Evolutionary conservation across 345 rosid genomes (phyloP).

Genomic region (Draba incana): DNA sequence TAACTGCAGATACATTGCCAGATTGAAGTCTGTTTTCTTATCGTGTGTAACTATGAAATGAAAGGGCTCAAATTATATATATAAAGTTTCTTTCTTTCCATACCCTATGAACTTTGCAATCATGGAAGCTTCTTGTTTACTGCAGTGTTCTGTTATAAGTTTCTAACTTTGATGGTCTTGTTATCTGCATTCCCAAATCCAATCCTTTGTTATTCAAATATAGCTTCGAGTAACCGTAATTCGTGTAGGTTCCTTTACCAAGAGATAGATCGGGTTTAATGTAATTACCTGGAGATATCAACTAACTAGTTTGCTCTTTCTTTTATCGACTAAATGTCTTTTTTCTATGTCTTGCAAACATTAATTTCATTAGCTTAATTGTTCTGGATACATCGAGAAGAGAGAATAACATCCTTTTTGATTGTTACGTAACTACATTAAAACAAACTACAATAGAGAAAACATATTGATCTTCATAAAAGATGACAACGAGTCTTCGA

Average conservation of each 20-base stretch:
- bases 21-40: conserved; percentile 11
- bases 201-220: background rate
- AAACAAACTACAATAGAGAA: too few species aligned
- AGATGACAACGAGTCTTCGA: too few species aligned
- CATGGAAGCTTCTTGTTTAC: conserved; percentile 17
- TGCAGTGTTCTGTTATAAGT: conserved; percentile 12
- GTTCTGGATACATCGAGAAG: too few species aligned
- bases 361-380: too few species aligned
- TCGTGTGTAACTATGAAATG: conserved; percentile 22
- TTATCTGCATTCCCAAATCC: background rate
- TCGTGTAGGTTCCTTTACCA: background rate
- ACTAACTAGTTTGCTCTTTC: too few species aligned
- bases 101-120: background rate
- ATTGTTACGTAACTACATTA: too few species aligned
- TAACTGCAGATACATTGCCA: conserved; percentile 19
- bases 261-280: too few species aligned
- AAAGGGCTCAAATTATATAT: conserved; percentile 4
- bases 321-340: too few species aligned
- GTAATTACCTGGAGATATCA: too few species aligned
- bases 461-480: too few species aligned
- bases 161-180: background rate
- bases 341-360: too few species aligned
- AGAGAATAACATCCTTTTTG: too few species aligned
- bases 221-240: background rate
- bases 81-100: background rate